phyloP scores from a whole-genome alignment of 192 early-diverging fungal species.

The Dissophora globulifera region DNA sequence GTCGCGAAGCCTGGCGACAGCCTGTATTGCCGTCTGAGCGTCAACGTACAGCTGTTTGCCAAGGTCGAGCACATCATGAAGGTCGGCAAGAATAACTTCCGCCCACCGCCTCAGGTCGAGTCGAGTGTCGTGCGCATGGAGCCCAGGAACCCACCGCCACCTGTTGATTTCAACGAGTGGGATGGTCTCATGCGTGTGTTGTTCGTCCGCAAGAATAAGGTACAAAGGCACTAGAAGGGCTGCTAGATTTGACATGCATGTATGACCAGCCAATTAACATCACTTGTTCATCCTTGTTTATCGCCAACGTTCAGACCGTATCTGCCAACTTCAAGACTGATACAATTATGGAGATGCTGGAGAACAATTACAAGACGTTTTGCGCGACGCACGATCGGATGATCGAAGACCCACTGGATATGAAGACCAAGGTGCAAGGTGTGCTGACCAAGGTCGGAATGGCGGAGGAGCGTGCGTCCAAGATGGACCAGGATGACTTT shows the following conservation, averaged over 20 bases:
- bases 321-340: constrained; percentile 90
- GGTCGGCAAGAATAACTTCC: constrained; percentile 97
- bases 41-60: constrained; percentile 93
- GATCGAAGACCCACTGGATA: constrained; percentile 86
- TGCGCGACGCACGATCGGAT: constrained; percentile 84
- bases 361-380: constrained; percentile 96
- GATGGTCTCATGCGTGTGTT: constrained; percentile 95
- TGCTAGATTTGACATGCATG: no score
- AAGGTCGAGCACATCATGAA: constrained; percentile 98
- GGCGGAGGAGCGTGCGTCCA: constrained; percentile 83
- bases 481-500: constrained; percentile 95
- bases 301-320: constrained; percentile 64
- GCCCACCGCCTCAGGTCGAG: constrained; percentile 97
- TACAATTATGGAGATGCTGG: constrained; percentile 88
- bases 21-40: constrained; percentile 91
- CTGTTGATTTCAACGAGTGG: constrained; percentile 95
- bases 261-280: no score
- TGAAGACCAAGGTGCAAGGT: constrained; percentile 79
- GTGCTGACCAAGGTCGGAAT: constrained; percentile 78
- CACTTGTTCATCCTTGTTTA: not conserved
- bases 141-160: constrained; percentile 92
- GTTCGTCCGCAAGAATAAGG: constrained; percentile 95
- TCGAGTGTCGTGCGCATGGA: constrained; percentile 95
- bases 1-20: constrained; percentile 94
- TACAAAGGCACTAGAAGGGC: no score